These are phyloP conservation scores for Phytophthora litchii DNA, from an alignment of 352 stramenopile species.

Conservation along the genomic window DNA sequence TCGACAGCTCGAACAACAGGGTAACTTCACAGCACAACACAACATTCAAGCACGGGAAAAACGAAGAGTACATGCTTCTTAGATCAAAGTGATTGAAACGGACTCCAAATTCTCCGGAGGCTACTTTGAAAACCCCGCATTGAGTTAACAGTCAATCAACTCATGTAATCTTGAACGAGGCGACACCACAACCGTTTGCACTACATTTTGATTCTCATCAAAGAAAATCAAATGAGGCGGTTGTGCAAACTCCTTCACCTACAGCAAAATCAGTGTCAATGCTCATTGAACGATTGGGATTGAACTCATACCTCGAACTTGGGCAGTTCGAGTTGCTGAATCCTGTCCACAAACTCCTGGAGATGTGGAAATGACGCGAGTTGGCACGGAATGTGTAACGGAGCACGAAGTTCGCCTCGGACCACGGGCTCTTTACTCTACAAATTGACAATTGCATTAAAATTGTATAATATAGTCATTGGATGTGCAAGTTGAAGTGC, in stretches of 20 bases:
- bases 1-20: no score
- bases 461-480: neutral
- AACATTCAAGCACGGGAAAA: no score
- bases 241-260: slow-evolving; percentile 50
- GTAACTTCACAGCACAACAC: no score
- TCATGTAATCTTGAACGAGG: slow-evolving; percentile 26
- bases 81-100: no score
- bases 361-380: slow-evolving; percentile 42
- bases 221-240: slow-evolving; percentile 53
- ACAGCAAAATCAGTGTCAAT: neutral
- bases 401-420: slow-evolving; percentile 42
- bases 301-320: slow-evolving; percentile 21
- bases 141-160: no score
- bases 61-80: no score
- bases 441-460: neutral
- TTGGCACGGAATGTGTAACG: slow-evolving; percentile 50
- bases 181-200: slow-evolving; percentile 36
- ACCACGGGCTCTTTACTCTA: slow-evolving; percentile 27
- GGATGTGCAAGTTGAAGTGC: slow-evolving; percentile 6
- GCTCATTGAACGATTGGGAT: neutral
- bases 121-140: no score
- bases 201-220: slow-evolving; percentile 34
- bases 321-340: slow-evolving; percentile 8
- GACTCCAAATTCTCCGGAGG: no score
- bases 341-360: slow-evolving; percentile 32